Conservation (phyloP, 805 yeast genomes). For the Lipomyces oligophaga region DNA sequence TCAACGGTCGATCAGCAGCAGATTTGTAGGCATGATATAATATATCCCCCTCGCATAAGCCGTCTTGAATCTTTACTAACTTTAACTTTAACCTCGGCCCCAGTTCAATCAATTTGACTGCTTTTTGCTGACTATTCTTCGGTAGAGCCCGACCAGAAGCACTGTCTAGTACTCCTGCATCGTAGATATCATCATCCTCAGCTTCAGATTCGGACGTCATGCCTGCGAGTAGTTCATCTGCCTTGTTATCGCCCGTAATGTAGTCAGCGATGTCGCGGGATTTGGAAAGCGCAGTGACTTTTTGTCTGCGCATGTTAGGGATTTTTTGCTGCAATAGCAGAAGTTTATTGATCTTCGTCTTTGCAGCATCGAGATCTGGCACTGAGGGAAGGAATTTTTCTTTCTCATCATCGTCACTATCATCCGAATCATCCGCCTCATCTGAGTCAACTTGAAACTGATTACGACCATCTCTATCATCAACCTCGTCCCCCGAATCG, state of each 20-base stretch:
- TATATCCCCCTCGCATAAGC: constrained; percentile 82
- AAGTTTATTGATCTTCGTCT: constrained; percentile 23
- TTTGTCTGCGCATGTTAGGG: no score
- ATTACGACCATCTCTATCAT: constrained; percentile 13
- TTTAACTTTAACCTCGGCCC: constrained; percentile 84
- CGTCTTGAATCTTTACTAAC: constrained; percentile 86
- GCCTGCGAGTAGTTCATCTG: constrained; percentile 43
- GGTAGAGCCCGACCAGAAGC: neutral
- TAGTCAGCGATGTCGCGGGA: constrained; percentile 77
- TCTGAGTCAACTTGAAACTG: constrained; percentile 6
- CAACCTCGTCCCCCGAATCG: constrained; percentile 2
- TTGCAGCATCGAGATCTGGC: constrained; percentile 10
- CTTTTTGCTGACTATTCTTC: constrained; percentile 55
- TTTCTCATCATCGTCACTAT: constrained; percentile 24
- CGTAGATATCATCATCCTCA: constrained; percentile 84
- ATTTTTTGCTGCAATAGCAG: constrained; percentile 14
- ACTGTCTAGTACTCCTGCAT: constrained; percentile 40
- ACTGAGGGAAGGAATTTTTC: constrained; percentile 19
- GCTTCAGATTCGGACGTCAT: constrained; percentile 91
- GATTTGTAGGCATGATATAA: constrained; percentile 59
- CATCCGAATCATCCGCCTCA: constrained; percentile 16
- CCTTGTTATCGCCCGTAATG: constrained; percentile 44
- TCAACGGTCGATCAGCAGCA: neutral
- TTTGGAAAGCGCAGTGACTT: constrained; percentile 70
- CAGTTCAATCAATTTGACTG: constrained; percentile 85